Evolutionary conservation across 352 stramenopile genomes (phyloP), one percentile per base, ranked within the genome.

Genomic region (Globisporangium carolinianum): DNA sequence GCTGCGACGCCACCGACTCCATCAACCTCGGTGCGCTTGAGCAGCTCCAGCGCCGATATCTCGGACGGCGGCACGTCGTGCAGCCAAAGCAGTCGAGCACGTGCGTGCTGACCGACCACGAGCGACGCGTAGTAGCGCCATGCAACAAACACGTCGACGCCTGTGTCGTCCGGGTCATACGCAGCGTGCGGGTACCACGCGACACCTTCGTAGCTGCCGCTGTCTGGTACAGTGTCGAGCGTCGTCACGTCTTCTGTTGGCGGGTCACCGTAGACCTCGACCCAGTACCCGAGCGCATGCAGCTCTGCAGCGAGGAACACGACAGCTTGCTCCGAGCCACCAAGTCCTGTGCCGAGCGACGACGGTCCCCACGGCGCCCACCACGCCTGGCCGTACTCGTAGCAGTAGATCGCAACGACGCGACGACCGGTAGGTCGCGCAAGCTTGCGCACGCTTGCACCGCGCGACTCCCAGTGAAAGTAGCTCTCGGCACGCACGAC

Each of bases 381-480:
- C 91, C 89, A 97, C 12, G 75, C 79, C 49, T 97, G 85, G 0
- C 73, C 84, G 52, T 97, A 98, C 58, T 98, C 91, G 60, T 97
- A 60, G 72, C 91, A 98, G 64, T 96, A 97, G 32, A 98, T 77
- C 0, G 72, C 85, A 1, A 98, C 55, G 0, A 87, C 66, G 11
- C 63, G 54, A 38, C 67, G 65, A 10, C 59, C 57, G 10, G 53
- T 35, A 35, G 72, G 60, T 37, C 72, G 71, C 24, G 56, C 43
- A 7, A 64, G 52, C 53, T 87, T 84, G 0, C 8, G 15, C 41
- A 83, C 68, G 24, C 46, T 9, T 8, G 38, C 55, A 0, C 73
- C 77, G 47, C 52, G 56, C 7, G 51, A 62, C 14, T 66, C 39
- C 51, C 69, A 86, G 15, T 55, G 32, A 32, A 67, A 53, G 7